A percentile compares a stretch with the other conserved stretches of the same genome.
phyloP scores from a whole-genome alignment of 768 basidiomycete genomes.

The Naganishia onofrii region DNA sequence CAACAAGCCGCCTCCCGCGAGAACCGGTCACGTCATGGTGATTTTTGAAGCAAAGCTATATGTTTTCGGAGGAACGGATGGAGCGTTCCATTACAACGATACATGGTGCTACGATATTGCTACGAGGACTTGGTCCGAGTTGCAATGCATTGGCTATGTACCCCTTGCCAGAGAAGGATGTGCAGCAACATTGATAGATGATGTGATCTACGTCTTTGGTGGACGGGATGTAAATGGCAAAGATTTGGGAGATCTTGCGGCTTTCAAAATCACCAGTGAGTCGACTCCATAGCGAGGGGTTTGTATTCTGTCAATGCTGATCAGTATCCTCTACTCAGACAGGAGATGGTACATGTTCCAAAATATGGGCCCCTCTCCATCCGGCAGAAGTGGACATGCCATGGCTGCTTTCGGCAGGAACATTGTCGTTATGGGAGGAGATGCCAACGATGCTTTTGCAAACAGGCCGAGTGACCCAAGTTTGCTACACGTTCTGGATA shows the following conservation, averaged over 20 bases:
- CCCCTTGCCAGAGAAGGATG: slow-evolving; percentile 95
- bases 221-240: slow-evolving; percentile 96
- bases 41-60: slow-evolving; percentile 78
- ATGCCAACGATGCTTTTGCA: slow-evolving; percentile 67
- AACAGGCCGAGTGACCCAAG: slow-evolving; percentile 70
- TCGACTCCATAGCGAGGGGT: slow-evolving; percentile 34
- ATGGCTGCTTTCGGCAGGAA: slow-evolving; percentile 80
- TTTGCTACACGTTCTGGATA: slow-evolving; percentile 87
- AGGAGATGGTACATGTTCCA: slow-evolving; percentile 99
- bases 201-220: slow-evolving; percentile 96
- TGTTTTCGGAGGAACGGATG: slow-evolving; percentile 97
- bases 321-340: slow-evolving; percentile 58
- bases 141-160: slow-evolving; percentile 93
- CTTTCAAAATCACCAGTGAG: slow-evolving; percentile 95
- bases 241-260: slow-evolving; percentile 87
- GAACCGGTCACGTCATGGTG: slow-evolving; percentile 89
- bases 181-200: slow-evolving; percentile 91
- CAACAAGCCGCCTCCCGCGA: slow-evolving; percentile 63
- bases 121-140: slow-evolving; percentile 79
- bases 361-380: slow-evolving; percentile 96
- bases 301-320: slow-evolving; percentile 4
- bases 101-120: slow-evolving; percentile 90
- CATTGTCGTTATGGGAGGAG: slow-evolving; percentile 92
- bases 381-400: slow-evolving; percentile 91
- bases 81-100: slow-evolving; percentile 98